Base-by-base conservation (phyloP, 176 grass and related monocot species). In the Poa annua region DNA sequence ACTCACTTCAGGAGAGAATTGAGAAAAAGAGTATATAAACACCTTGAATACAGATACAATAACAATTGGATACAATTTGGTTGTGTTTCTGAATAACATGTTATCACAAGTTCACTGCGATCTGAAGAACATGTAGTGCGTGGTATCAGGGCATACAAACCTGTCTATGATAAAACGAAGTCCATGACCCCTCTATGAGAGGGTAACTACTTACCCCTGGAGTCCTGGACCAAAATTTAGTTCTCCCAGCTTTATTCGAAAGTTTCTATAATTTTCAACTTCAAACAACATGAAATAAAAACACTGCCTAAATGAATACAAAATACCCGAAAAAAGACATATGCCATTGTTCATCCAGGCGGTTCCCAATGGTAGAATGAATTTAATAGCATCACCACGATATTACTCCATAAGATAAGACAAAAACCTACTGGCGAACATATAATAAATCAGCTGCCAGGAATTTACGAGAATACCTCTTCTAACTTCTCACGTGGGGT, bases 401-500 rank as follows among this genome's bases (percentile, higher is more conserved):
- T 34, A 35, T 75, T 80, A 54, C 19, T 48, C 11, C 13, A 65
- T 29, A 79, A 48, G 66, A n/a, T 57, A 6, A 4, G 2, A 39
- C 56, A 59, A 80, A 7, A 77, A 62, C 9, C 22, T 15, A 59
- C 41, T 60, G 2, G 1, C 25, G 36, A 66, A 36, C 48, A 56
- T 39, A n/a, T 7, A 72, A 52, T 65, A 62, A 61, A 57, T 8
- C 29, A 81, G 20, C 16, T 69, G 39, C 0, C 5, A 48, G 13
- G 52, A 64, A 72, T 68, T 79, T 9, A 38, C 49, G 59, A 55
- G 36, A 68, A 81, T 90, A 94, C 95, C 95, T 94, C 92, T 91
- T 97, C 92, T 79, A 94, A 66, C 87, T 93, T 97, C 25, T 97
- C 90, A 3, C 85, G 92, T 20, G 88, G 84, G 19, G 76, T 89